Conservation (phyloP, 805 yeast genomes). For the Saccharomycopsis sp. region DNA sequence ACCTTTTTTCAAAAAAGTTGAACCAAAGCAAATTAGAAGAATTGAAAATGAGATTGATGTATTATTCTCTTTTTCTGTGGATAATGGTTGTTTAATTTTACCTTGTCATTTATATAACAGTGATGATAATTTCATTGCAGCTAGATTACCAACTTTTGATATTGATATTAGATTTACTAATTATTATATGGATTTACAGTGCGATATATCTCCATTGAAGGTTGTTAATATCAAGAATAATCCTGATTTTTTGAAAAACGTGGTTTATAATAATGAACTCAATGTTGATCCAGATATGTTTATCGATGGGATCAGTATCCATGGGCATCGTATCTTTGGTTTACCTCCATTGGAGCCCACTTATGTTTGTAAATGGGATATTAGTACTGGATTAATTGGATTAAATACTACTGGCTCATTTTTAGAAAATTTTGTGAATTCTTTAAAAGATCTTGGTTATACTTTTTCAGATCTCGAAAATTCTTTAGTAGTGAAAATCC, state of each 20-base stretch:
- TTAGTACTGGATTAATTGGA: conserved; percentile 44
- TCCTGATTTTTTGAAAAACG: conserved; percentile 8
- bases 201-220: conserved; percentile 50
- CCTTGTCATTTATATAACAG: conserved; percentile 67
- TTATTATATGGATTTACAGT: conserved; percentile 88
- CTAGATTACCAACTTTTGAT: conserved; percentile 55
- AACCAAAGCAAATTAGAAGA: conserved; percentile 29
- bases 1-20: conserved; percentile 4
- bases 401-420: conserved; percentile 42
- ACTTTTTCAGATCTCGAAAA: conserved; percentile 73
- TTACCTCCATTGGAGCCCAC: conserved; percentile 84
- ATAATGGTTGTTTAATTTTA: conserved; percentile 58
- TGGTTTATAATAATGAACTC: conserved; percentile 6
- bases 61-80: conserved; percentile 57
- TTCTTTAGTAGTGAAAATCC: conserved; percentile 46
- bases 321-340: conserved; percentile 91
- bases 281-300: conserved; percentile 31
- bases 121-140: conserved; percentile 45
- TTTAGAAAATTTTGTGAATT: conserved; percentile 31
- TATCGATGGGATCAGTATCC: conserved; percentile 53
- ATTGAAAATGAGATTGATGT: conserved; percentile 70
- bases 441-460: conserved; percentile 41
- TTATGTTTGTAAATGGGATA: conserved; percentile 84
- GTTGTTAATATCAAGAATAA: conserved; percentile 23
- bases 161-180: conserved; percentile 81